phyloP scores from a whole-genome alignment of 2,329 filamentous ascomycete genomes.

The Talaromyces sp. region DNA sequence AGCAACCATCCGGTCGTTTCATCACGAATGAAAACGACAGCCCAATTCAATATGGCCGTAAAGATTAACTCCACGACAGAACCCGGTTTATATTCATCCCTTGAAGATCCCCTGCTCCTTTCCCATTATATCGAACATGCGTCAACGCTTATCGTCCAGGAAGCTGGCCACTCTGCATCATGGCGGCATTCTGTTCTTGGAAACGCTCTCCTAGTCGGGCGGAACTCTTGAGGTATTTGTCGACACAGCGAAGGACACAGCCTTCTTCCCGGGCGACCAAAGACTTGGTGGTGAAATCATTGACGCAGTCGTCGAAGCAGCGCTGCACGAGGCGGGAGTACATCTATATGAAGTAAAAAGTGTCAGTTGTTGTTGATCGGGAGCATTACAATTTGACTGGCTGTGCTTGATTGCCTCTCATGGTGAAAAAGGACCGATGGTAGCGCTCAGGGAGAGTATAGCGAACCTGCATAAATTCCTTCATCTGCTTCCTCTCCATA shows the following conservation, averaged over 20 bases:
- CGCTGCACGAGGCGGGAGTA: slow-evolving; percentile 60
- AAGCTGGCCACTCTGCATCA: slow-evolving; percentile 61
- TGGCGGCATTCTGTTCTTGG: slow-evolving; percentile 68
- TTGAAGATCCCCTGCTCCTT: background rate
- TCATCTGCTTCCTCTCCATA: slow-evolving; percentile 98
- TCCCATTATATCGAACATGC: background rate
- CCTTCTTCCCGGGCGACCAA: slow-evolving; percentile 83
- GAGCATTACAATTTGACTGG: background rate
- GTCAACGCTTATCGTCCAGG: slow-evolving; percentile 39
- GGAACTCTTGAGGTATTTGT: slow-evolving; percentile 91
- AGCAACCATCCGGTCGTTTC: background rate
- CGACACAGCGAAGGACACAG: slow-evolving; percentile 91
- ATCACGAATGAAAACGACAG: background rate
- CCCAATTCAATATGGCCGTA: background rate
- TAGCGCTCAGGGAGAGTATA: background rate
- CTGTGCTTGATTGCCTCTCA: background rate
- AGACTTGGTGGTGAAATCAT: slow-evolving; percentile 97
- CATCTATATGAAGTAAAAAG: slow-evolving; percentile 51
- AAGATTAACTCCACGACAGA: background rate
- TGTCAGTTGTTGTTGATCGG: background rate
- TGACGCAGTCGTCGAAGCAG: slow-evolving; percentile 96
- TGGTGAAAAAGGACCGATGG: background rate
- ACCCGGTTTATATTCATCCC: background rate
- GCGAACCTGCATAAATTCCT: slow-evolving; percentile 94
- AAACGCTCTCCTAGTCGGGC: slow-evolving; percentile 91